Evolutionary conservation across 2,329 filamentous ascomycete species (phyloP).

Genomic region (Ophiostoma himal-ulmi): DNA sequence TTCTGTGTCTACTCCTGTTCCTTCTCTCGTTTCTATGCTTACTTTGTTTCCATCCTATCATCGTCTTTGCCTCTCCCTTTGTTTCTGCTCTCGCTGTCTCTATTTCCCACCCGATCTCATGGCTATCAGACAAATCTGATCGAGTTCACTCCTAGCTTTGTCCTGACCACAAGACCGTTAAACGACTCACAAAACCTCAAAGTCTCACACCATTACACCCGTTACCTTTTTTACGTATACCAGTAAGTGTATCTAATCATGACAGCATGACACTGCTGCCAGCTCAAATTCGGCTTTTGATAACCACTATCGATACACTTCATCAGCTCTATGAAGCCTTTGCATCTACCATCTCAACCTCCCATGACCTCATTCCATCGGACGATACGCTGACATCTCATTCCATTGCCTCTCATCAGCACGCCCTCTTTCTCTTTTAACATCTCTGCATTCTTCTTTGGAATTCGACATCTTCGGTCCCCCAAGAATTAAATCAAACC

Average conservation of each 20-base stretch:
- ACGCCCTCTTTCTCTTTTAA: background rate
- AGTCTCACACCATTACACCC: background rate
- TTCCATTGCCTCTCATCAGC: background rate
- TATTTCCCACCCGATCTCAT: conserved; percentile 2
- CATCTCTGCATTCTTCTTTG: background rate
- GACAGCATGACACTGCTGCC: background rate
- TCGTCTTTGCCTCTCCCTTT: background rate
- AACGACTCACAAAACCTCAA: background rate
- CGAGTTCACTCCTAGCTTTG: conserved; percentile 6
- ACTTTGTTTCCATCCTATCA: background rate
- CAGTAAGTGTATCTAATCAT: conserved; percentile 1
- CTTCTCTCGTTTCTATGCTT: background rate
- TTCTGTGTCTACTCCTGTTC: background rate
- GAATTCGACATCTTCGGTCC: background rate
- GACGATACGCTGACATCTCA: conserved; percentile 8
- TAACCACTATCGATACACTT: background rate
- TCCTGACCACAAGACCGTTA: conserved; percentile 13
- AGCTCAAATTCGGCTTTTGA: background rate
- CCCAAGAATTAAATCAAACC: background rate
- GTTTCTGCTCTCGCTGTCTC: background rate
- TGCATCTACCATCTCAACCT: background rate
- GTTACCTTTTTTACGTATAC: background rate
- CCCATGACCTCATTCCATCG: background rate
- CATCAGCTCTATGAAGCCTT: background rate
- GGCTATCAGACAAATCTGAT: conserved; percentile 5